Evolutionary conservation across 164 flowering plant species (phyloP), one percentile per base, ranked within the genome.

Genomic region (Buxus sempervirens): DNA sequence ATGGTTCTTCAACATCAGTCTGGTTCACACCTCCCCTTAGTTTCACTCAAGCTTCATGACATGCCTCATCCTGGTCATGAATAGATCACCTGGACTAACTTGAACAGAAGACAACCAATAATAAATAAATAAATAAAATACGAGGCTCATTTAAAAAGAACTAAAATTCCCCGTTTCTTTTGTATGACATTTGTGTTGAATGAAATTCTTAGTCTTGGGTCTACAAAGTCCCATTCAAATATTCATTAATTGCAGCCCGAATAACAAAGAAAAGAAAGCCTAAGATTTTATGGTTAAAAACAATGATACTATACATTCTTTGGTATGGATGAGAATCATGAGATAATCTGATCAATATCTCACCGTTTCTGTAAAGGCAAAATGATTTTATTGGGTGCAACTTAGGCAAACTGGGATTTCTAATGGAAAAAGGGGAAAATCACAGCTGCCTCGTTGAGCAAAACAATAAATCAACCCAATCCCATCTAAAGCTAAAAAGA

Each of bases 381-480:
- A 65, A 26, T 24, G 60, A 62, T 54, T 70, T 80, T 81, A 76
- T 74, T 81, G 69, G 63, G 73, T 19, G 59, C 78, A 73, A 78
- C 85, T 79, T 68, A 65, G 74, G 79, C 82, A 76, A 66, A 62
- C 84, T 81, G 84, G 38, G 83, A 82, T 79, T 77, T 70, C 62
- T 54, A 9, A 32, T 24, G 42, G 38, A 65, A 78, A 78, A 82
- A 68, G 64, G 20, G 58, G 62, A 53, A 71, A 76, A 78, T 61
- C 85, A 25, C 79, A 82, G 81, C 69, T 62, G 85, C 81, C 66
- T 66, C 76, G 77, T 70, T 75, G 79, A 78, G 73, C 75, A 64
- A 73, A 80, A 78, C 60, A 82, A 78, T 76, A 22, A 71, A 73
- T 67, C 75, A 71, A 76, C 76, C 70, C 5, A 62, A 25, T 65